A percentile compares a stretch with the other conserved stretches of the same genome.
Conservation (phyloP, 2,329 filamentous ascomycete genomes). For the Ophiostoma sp. region DNA sequence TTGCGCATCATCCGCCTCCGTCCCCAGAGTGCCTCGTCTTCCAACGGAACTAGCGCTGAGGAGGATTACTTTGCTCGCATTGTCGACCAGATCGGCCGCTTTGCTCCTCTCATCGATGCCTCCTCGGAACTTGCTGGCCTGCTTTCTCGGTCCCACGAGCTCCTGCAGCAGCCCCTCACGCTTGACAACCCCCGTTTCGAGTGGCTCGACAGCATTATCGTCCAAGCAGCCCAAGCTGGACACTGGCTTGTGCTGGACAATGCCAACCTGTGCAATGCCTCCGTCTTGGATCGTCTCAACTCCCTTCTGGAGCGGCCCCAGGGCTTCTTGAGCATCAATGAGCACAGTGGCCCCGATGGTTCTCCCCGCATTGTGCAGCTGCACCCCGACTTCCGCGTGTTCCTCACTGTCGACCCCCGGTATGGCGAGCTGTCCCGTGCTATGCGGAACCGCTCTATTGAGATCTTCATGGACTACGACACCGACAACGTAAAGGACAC, state of each 20-base stretch:
- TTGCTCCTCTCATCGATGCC: slow-evolving; percentile 40
- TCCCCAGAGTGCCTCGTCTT: background rate
- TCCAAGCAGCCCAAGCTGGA: slow-evolving; percentile 78
- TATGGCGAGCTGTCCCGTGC: slow-evolving; percentile 92
- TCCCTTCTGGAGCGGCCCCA: slow-evolving; percentile 81
- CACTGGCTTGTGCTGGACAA: slow-evolving; percentile 95
- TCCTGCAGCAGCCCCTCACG: slow-evolving; percentile 49
- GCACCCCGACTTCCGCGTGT: slow-evolving; percentile 83
- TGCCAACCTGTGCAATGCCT: slow-evolving; percentile 92
- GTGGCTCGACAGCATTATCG: slow-evolving; percentile 90
- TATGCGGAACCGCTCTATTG: slow-evolving; percentile 91
- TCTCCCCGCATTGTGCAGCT: slow-evolving; percentile 73
- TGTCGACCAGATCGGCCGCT: slow-evolving; percentile 35
- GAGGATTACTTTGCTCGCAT: slow-evolving; percentile 37
- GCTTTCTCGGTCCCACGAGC: slow-evolving; percentile 43
- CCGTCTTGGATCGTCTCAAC: slow-evolving; percentile 89
- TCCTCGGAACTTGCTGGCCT: slow-evolving; percentile 44
- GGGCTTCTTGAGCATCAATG: slow-evolving; percentile 83
- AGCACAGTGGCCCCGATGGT: slow-evolving; percentile 79
- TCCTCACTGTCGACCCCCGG: slow-evolving; percentile 85
- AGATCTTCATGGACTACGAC: slow-evolving; percentile 64
- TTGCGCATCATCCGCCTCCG: slow-evolving; percentile 43
- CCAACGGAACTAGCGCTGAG: slow-evolving; percentile 32
- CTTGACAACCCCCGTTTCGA: slow-evolving; percentile 79
- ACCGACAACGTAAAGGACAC: slow-evolving; percentile 24